Evolutionary conservation across 208 protist species (phyloP).

Genomic region (Trypanosoma conorhini): DNA sequence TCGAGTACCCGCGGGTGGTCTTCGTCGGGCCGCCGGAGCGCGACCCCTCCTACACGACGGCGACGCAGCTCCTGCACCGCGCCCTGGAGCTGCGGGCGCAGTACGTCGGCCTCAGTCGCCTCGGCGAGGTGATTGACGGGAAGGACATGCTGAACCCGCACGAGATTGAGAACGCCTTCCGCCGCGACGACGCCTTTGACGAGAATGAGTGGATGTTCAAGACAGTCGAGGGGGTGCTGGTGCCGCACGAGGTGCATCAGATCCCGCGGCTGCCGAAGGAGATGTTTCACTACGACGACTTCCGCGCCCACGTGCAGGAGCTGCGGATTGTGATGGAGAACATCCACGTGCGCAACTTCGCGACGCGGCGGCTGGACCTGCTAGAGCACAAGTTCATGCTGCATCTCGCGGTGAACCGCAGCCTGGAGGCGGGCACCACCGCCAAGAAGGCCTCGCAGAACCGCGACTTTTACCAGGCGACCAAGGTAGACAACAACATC

Average conservation of each 20-base stretch:
- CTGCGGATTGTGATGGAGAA: constrained; percentile 62
- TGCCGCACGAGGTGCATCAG: constrained; percentile 88
- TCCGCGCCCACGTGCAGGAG: constrained; percentile 76
- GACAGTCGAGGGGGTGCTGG: constrained; percentile 86
- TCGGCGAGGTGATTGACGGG: constrained; percentile 12
- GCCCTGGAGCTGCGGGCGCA: constrained; percentile 73
- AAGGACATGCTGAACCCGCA: constrained; percentile 15
- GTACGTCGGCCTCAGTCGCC: constrained; percentile 42
- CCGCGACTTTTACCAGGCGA: constrained; percentile 95
- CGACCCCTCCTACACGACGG: constrained; percentile 57
- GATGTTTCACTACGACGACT: constrained; percentile 87
- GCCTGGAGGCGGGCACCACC: constrained; percentile 73
- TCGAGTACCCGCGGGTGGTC: constrained; percentile 62
- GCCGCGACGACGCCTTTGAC: constrained; percentile 57
- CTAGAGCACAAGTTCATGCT: constrained; percentile 93
- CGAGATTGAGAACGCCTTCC: constrained; percentile 37
- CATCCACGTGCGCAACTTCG: constrained; percentile 81
- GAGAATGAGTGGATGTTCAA: constrained; percentile 93
- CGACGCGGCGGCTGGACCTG: constrained; percentile 81
- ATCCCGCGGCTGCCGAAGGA: constrained; percentile 88
- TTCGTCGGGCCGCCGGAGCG: constrained; percentile 69
- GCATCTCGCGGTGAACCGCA: constrained; percentile 92
- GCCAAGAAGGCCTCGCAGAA: constrained; percentile 83
- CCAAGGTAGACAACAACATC: constrained; percentile 97
- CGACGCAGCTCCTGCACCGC: constrained; percentile 67